Base-by-base conservation (phyloP, 2,329 filamentous ascomycete species). In the Alternaria panax region DNA sequence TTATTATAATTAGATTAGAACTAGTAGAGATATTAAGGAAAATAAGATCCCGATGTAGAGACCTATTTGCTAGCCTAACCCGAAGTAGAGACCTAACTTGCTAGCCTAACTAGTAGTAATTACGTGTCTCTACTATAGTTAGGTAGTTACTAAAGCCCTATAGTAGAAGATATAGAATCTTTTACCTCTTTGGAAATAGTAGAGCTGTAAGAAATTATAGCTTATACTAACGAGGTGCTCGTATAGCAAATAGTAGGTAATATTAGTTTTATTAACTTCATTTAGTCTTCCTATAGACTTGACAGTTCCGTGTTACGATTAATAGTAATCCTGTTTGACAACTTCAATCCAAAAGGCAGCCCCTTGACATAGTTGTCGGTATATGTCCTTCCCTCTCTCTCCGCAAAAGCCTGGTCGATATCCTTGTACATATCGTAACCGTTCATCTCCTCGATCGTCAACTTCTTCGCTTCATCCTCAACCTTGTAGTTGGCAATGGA, bases 391-490 rank as follows among this genome's bases (percentile, higher is more conserved):
- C 60, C 66, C 20, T 58, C 24, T 51, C 58, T 64, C 40, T 69
- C 63, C 18, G 63, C 57, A n/a, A 61, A 55, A 8, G 54, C 60
- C 12, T 66, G 41, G 2, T 68, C 65, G 3, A 70, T 54, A 27
- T 70, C 65, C 34, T 64, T 65, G 51, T 68, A 67, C 67, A 70
- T 68, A 16, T 47, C 45, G 2, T 47, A 47, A 1, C 27, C 80
- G 60, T 90, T 90, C 87, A 90, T 90, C 73, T 90, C 88, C 63
- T 89, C 87, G 50, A 90, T 89, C 0, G 88, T 90, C 30, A 90
- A 70, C 62, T 88, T 88, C 46, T 85, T 82, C 64, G 80, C 84
- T 66, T 87, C 83, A 51, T 89, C 84, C 62, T 86, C 83, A 0
- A 90, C 88, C 68, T 86, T 87, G 75, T 90, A 90, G 0, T 81